Evolutionary conservation across 129 eudicot genomes (phyloP).

Genomic region (Pseudognaphalium luteoalbum): DNA sequence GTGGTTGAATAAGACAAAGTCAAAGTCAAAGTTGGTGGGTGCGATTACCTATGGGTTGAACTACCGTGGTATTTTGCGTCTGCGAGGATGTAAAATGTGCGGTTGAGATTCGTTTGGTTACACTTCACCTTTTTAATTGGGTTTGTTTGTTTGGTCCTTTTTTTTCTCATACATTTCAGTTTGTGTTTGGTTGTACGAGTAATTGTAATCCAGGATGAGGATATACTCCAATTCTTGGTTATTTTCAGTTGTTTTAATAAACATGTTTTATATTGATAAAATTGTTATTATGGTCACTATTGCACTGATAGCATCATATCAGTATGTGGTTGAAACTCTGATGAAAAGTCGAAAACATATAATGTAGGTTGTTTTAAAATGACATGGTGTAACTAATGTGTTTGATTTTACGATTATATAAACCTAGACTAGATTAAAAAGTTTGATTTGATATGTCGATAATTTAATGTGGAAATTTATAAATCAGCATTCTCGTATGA

Average conservation of each 20-base stretch:
- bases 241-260: conserved; percentile 26
- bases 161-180: background rate
- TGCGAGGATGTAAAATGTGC: conserved; percentile 33
- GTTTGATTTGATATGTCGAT: background rate
- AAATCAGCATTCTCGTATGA: background rate
- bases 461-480: background rate
- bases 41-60: conserved; percentile 29
- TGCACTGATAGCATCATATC: too few species aligned
- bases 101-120: conserved; percentile 47
- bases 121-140: conserved; percentile 1
- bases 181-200: conserved; percentile 12
- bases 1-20: conserved; percentile 31
- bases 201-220: conserved; percentile 30
- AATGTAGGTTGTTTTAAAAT: background rate
- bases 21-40: conserved; percentile 32
- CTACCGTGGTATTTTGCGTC: conserved; percentile 29
- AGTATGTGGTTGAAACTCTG: too few species aligned
- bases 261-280: conserved; percentile 22
- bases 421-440: background rate
- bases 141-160: background rate
- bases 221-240: conserved; percentile 32
- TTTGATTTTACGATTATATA: background rate
- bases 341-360: too few species aligned
- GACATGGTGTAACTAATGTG: background rate
- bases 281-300: background rate